phyloP scores from a whole-genome alignment of 495 filamentous ascomycete genomes.

The Penicillium atrosanguineum region DNA sequence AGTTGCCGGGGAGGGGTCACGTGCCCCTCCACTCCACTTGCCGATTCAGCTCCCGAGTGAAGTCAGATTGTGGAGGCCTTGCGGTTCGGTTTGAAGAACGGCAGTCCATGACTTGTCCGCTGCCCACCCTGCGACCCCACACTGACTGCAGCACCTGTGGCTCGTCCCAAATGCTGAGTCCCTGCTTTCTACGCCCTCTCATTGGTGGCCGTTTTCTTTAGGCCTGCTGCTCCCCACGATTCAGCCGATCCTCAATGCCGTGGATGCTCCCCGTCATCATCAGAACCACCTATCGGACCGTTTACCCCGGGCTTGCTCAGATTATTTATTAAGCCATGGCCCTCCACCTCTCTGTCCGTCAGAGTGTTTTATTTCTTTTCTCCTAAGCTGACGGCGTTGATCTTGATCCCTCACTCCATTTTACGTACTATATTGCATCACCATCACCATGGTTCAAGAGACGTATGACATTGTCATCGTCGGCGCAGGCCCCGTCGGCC shows the following conservation, averaged over 20 bases:
- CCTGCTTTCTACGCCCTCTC: not conserved
- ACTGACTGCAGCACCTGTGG: not conserved
- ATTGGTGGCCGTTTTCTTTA: conserved; percentile 14
- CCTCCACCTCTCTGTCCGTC: conserved; percentile 11
- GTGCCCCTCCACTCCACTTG: conserved; percentile 31
- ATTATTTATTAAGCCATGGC: conserved; percentile 36
- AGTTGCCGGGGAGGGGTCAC: conserved; percentile 29
- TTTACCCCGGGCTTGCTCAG: conserved; percentile 21
- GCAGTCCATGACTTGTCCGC: conserved; percentile 3
- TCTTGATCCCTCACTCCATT: conserved; percentile 1
- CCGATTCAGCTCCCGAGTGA: conserved; percentile 29
- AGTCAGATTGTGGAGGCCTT: not conserved
- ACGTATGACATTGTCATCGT: conserved; percentile 77
- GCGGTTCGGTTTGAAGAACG: conserved; percentile 8
- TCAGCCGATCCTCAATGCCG: conserved; percentile 44
- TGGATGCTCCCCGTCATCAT: conserved; percentile 32
- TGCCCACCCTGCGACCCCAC: conserved; percentile 4
- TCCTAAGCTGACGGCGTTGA: conserved; percentile 1
- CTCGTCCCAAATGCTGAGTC: conserved; percentile 2
- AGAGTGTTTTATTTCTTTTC: conserved; percentile 2
- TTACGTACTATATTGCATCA: not conserved
- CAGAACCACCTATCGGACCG: conserved; percentile 15
- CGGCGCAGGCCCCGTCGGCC: conserved; percentile 84
- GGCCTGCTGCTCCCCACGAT: conserved; percentile 26
- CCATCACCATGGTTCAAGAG: conserved; percentile 41